phyloP scores from a whole-genome alignment of 495 filamentous ascomycete genomes.

The Neurospora sp. region DNA sequence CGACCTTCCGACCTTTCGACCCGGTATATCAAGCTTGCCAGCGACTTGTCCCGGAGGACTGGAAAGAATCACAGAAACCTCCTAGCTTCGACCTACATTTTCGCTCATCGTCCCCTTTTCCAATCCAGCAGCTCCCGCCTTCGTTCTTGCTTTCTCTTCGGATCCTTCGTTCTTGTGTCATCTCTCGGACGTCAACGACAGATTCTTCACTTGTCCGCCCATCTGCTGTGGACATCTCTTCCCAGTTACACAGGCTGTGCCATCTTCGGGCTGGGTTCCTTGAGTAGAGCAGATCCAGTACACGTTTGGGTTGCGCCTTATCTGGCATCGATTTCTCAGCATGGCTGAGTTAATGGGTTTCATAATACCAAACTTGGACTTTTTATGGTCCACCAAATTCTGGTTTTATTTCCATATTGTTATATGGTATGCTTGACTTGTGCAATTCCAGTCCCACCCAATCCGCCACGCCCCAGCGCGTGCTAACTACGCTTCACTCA shows the following conservation, averaged over 20 bases:
- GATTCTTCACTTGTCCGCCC: neutral
- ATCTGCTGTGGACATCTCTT: neutral
- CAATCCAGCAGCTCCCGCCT: neutral
- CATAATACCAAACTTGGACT: constrained; percentile 24
- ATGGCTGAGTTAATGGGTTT: constrained; percentile 26
- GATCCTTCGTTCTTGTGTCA: neutral
- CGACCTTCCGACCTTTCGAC: neutral
- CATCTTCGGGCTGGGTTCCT: constrained; percentile 3
- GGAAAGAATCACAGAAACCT: neutral
- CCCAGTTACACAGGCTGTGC: neutral
- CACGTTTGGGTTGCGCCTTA: neutral
- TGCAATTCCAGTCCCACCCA: neutral
- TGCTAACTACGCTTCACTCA: constrained; percentile 17
- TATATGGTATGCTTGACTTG: constrained; percentile 29
- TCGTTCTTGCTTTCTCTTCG: neutral
- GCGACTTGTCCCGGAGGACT: neutral
- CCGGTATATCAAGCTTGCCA: neutral
- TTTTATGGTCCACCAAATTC: constrained; percentile 27
- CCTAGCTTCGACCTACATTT: neutral
- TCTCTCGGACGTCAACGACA: neutral
- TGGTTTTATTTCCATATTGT: constrained; percentile 28
- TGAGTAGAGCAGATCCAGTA: neutral
- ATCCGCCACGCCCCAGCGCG: neutral
- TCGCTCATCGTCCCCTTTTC: neutral
- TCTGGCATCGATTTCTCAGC: constrained; percentile 6